phyloP scores from a whole-genome alignment of 345 rosid species.

The Murraya paniculata region DNA sequence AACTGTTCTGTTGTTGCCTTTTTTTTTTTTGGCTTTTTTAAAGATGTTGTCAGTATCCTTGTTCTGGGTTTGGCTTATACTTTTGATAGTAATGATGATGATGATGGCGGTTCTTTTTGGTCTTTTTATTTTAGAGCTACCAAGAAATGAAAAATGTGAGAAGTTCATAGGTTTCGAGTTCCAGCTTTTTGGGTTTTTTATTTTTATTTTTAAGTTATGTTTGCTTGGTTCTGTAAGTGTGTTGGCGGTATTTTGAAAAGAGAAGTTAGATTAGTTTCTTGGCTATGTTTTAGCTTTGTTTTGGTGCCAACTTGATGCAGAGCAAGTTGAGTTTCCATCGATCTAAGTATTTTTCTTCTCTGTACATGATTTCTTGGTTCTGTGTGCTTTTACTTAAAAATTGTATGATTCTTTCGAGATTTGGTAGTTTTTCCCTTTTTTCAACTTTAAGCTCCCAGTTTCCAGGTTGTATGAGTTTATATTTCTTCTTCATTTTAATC shows the following conservation, averaged over 20 bases:
- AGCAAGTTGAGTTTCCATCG: constrained; percentile 3
- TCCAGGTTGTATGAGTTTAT: not conserved
- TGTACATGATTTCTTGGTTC: not conserved
- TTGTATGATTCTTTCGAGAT: not conserved
- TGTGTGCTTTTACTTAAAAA: not conserved
- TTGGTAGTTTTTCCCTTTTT: not conserved
- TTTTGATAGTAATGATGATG: not conserved
- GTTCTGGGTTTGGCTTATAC: not conserved
- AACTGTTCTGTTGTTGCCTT: not conserved
- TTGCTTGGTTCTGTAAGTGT: not conserved
- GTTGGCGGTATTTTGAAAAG: not conserved
- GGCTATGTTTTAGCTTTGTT: not conserved
- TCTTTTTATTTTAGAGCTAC: not conserved
- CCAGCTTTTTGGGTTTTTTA: no score
- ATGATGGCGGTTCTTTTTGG: not conserved
- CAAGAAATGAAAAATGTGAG: not conserved
- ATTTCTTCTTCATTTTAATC: not conserved
- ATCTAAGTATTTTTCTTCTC: not conserved
- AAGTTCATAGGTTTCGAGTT: not conserved
- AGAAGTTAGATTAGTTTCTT: not conserved
- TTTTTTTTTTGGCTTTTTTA: not conserved
- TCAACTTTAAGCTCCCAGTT: not conserved
- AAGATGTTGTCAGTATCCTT: not conserved
- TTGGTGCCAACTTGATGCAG: not conserved
- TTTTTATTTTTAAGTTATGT: not conserved